Percentiles rank a stretch among this genome's conserved stretches.
phyloP scores from a whole-genome alignment of 83 land plant genomes.

The Diphasiastrum complanatum region DNA sequence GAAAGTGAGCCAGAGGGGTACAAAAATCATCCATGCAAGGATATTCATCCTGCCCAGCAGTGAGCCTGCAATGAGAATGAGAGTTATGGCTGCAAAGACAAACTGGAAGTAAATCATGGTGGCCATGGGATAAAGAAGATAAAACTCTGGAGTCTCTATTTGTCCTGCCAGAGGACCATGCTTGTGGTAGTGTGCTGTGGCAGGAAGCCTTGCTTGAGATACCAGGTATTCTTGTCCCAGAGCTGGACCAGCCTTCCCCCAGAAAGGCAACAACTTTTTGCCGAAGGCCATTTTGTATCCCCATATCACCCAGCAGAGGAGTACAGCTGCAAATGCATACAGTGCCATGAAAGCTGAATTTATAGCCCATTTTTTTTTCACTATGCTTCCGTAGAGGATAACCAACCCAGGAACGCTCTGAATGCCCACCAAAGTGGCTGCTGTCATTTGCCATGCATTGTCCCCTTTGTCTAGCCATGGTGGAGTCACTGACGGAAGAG shows the following conservation, averaged over 20 bases:
- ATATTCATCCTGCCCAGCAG: conserved; percentile 2
- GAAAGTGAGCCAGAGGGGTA: not conserved
- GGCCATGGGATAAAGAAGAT: not conserved
- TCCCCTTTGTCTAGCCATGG: not conserved
- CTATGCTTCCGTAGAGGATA: not conserved
- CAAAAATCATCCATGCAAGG: not conserved
- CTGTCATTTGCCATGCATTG: not conserved
- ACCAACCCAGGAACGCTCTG: not conserved
- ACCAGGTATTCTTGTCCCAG: not conserved
- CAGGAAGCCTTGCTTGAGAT: not conserved
- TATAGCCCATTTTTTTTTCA: too few relatives aligned
- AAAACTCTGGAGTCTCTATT: not conserved
- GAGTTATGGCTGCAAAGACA: not conserved
- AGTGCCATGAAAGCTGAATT: not conserved
- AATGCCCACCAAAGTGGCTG: not conserved
- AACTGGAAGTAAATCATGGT: too few relatives aligned
- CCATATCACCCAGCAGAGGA: not conserved
- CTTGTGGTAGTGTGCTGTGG: not conserved
- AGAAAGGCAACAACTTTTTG: not conserved
- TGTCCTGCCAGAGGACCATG: too few relatives aligned
- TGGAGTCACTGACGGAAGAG: not conserved
- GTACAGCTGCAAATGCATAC: not conserved
- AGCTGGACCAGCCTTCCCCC: not conserved
- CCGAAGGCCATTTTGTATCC: not conserved
- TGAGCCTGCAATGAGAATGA: too few relatives aligned